Evolutionary conservation across 306 rosid species (phyloP).

Genomic region (barrel medic (Medicago truncatula)): MtrunA17r5.0-ANR NC_053048.1:52545001-52545500

Average conservation of each 20-base stretch:
- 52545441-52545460: constrained; percentile 86
- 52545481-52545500: constrained; percentile 90
- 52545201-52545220: constrained; percentile 29
- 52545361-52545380: constrained; percentile 34
- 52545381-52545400: not conserved
- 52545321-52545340: not conserved
- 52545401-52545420: constrained; percentile 20
- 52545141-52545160: constrained; percentile 15
- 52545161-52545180: constrained; percentile 18
- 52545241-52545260: constrained; percentile 31
- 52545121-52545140: not conserved
- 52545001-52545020: constrained; percentile 99
- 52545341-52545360: constrained; percentile 19
- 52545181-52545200: constrained; percentile 9
- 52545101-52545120: constrained; percentile 22
- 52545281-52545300: constrained; percentile 2
- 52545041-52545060: constrained; percentile 77
- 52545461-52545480: constrained; percentile 95
- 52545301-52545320: constrained; percentile 5
- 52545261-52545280: constrained; percentile 25
- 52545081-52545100: constrained; percentile 38
- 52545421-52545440: constrained; percentile 88
- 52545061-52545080: constrained; percentile 67
- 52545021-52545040: constrained; percentile 78
- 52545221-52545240: not conserved